phyloP scores from a whole-genome alignment of 2,329 filamentous ascomycete genomes.

The Eurotiales sp. region DNA sequence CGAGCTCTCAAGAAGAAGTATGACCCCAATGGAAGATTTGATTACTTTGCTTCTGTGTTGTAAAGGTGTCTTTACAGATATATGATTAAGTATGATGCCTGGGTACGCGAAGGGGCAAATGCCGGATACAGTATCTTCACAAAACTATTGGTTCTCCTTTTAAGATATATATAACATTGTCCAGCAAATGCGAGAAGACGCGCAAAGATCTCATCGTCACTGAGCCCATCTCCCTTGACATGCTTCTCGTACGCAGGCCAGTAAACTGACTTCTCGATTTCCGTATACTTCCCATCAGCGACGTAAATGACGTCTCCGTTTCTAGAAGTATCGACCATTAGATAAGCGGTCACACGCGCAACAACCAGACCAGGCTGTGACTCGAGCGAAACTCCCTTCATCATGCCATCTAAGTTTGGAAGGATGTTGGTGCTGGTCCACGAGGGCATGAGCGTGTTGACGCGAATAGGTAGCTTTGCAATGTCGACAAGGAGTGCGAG shows the following conservation, averaged over 20 bases:
- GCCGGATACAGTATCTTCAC: no score
- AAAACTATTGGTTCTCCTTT: no score
- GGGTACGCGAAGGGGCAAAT: no score
- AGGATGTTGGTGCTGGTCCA: slow-evolving; percentile 54
- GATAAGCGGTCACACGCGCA: slow-evolving; percentile 45
- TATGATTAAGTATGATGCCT: no score
- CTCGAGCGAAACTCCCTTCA: slow-evolving; percentile 19
- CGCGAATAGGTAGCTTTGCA: slow-evolving; percentile 41
- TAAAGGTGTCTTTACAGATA: no score
- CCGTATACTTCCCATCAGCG: slow-evolving; percentile 46
- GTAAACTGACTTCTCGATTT: slow-evolving; percentile 48
- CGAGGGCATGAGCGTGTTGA: slow-evolving; percentile 55
- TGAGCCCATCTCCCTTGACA: slow-evolving; percentile 5
- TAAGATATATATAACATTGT: no score
- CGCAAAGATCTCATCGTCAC: slow-evolving; percentile 8
- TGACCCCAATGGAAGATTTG: slow-evolving; percentile 44
- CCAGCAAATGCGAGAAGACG: not conserved
- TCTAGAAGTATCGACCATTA: slow-evolving; percentile 49
- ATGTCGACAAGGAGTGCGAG: slow-evolving; percentile 39
- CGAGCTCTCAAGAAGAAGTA: slow-evolving; percentile 47
- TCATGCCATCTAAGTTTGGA: slow-evolving; percentile 21
- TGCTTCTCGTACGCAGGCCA: not conserved
- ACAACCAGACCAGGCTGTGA: slow-evolving; percentile 48
- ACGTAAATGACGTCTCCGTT: slow-evolving; percentile 55
- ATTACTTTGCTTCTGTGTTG: slow-evolving; percentile 41